Evolutionary conservation across 1,284 basidiomycete species (phyloP).

Genomic region (Heterobasidion irregulare): DNA sequence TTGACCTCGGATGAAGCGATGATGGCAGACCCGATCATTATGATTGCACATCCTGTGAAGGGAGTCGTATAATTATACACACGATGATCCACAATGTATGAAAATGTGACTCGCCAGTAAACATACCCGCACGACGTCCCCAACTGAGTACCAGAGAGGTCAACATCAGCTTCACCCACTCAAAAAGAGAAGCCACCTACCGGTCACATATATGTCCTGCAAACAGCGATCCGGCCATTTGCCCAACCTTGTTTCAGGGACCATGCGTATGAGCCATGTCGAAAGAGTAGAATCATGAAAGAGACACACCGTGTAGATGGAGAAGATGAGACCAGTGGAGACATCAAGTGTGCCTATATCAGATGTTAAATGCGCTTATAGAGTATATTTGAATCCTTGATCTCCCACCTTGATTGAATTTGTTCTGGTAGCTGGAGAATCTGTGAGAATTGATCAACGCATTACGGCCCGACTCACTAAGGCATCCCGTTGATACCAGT

Average conservation of each 20-base stretch:
- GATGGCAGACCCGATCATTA: slow-evolving; percentile 16
- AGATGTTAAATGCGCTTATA: not conserved
- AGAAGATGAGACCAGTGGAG: slow-evolving; percentile 15
- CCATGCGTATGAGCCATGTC: not conserved
- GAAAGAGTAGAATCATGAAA: not conserved
- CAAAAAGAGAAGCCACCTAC: not conserved
- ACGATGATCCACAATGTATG: too few species aligned
- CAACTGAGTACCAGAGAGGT: slow-evolving; percentile 7
- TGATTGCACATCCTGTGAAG: slow-evolving; percentile 5
- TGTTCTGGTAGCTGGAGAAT: slow-evolving; percentile 1
- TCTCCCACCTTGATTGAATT: slow-evolving; percentile 2
- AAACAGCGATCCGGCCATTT: slow-evolving; percentile 17
- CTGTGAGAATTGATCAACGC: not conserved
- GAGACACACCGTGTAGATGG: slow-evolving; percentile 12
- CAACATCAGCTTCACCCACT: too few species aligned
- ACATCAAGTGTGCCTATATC: slow-evolving; percentile 8
- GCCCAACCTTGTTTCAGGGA: slow-evolving; percentile 7
- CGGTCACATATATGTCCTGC: slow-evolving; percentile 14
- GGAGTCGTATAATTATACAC: not conserved
- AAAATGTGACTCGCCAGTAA: slow-evolving; percentile 10
- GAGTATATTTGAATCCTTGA: not conserved
- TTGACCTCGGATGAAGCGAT: slow-evolving; percentile 16
- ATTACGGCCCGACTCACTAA: not conserved
- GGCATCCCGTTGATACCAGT: slow-evolving; percentile 14
- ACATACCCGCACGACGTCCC: slow-evolving; percentile 26